phyloP scores from a whole-genome alignment of 1,284 basidiomycete species.

The Irpex lacteus region DNA sequence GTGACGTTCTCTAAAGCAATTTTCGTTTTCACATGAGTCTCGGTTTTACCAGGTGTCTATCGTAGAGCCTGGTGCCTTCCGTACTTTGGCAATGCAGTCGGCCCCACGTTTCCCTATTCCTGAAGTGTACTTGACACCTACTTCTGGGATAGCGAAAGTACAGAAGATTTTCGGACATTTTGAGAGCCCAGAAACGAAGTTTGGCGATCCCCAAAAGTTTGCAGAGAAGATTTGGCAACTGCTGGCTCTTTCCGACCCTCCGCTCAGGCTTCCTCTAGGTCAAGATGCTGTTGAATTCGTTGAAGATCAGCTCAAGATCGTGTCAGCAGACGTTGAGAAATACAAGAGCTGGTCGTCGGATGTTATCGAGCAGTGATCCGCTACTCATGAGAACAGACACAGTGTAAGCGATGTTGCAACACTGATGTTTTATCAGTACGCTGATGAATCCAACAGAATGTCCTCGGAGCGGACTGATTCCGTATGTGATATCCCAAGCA shows the following conservation, averaged over 20 bases:
- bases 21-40: not conserved
- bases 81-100: not conserved
- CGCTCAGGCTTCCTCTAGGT: slow-evolving; percentile 40
- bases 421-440: too few species aligned
- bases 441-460: too few species aligned
- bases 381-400: too few species aligned
- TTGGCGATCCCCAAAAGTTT: not conserved
- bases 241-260: slow-evolving; percentile 40
- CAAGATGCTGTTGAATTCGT: slow-evolving; percentile 53
- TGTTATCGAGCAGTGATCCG: not conserved
- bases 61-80: slow-evolving; percentile 9
- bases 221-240: slow-evolving; percentile 22
- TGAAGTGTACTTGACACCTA: not conserved
- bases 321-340: not conserved
- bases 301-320: slow-evolving; percentile 18
- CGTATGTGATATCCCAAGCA: too few species aligned
- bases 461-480: too few species aligned
- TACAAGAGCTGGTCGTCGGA: not conserved
- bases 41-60: slow-evolving; percentile 5
- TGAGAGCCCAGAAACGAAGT: not conserved
- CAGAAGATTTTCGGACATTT: not conserved
- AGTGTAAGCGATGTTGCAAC: too few species aligned
- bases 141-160: not conserved
- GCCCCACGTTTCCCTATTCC: not conserved
- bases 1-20: too few species aligned